Base-by-base conservation (phyloP, 176 grass and related monocot genomes). In the Carex scoparia region DNA sequence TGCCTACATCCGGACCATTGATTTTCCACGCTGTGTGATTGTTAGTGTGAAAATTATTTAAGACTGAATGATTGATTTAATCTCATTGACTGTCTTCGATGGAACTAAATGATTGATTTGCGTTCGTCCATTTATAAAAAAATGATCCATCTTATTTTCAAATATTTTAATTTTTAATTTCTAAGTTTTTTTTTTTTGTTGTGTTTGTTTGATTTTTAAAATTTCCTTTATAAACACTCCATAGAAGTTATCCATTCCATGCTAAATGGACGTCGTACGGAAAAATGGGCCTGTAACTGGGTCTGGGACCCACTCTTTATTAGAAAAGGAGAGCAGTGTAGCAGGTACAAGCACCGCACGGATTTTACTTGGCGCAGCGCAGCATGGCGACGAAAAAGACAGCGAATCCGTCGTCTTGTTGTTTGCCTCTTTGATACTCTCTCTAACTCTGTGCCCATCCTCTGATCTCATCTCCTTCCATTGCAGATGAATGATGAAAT, bases 341-440 rank as follows among this genome's bases (percentile, higher is more conserved):
- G 63, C 28, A 33, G 15, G 14, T 70, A 38, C 80, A 44, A 44
- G 59, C 2, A 62, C 54, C 13, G 57, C 23, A 65, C 61, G 79
- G 53, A 35, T 61, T 56, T 58, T 61, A 82, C 80, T 53, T 33
- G 61, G 10, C 18, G 38, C 61, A 63, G 61, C 2, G 40, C 4
- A 31, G 38, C 1, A 44, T 18, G 30, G 33, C 10, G 10, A 49
- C 61, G 59, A 33, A 0, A 28, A 8, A 65, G 58, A 82, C 60
- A 23, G 38, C 60, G 61, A 66, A 64, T 82, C 80, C 23, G 61
- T 63, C 56, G 18, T 82, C 61, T 82, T 53, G 40, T 79, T 51
- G 2, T 79, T 79, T 51, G 27, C 51, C 4, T 37, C 49, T 79
- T 79, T 30, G 19, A 53, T 35, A 46, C 37, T 44, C 33, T 75